A percentile compares a stretch with the other conserved stretches of the same genome.
These are phyloP conservation scores for Geoglossum cookeanum DNA, from an alignment of 2,329 filamentous ascomycete species.

Conservation along the genomic window DNA sequence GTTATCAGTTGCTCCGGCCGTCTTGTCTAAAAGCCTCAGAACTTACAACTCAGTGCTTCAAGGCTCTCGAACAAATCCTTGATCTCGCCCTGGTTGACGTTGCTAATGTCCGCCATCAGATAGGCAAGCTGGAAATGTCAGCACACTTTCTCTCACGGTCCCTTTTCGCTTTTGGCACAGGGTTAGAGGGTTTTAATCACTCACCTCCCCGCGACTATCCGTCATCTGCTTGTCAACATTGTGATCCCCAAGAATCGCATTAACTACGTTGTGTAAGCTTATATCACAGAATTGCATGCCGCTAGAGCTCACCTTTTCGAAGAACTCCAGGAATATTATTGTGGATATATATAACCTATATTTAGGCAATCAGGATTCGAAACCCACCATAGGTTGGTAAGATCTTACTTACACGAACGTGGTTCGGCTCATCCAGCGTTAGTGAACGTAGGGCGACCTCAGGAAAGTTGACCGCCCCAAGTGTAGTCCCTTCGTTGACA, in stretches of 20 bases:
- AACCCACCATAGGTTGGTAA: neutral
- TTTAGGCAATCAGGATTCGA: constrained; percentile 10
- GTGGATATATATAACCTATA: constrained; percentile 78
- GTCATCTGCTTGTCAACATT: constrained; percentile 99
- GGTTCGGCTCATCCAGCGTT: constrained; percentile 73
- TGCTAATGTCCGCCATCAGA: constrained; percentile 92
- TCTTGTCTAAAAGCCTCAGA: neutral
- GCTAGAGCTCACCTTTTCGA: constrained; percentile 40
- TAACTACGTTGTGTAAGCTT: constrained; percentile 36
- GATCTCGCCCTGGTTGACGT: constrained; percentile 62
- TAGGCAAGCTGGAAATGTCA: constrained; percentile 50
- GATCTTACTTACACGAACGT: constrained; percentile 46
- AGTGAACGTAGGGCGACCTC: constrained; percentile 81
- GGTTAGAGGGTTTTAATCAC: constrained; percentile 11
- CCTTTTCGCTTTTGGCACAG: neutral
- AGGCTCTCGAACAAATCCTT: constrained; percentile 70
- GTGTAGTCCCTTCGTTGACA: constrained; percentile 83
- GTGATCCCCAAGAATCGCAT: constrained; percentile 83
- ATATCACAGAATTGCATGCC: neutral
- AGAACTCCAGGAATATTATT: constrained; percentile 91
- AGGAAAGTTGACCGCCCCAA: constrained; percentile 92
- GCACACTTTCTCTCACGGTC: neutral
- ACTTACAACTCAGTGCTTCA: constrained; percentile 61
- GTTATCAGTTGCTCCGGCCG: neutral
- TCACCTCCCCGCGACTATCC: constrained; percentile 75